phyloP scores from a whole-genome alignment of 2,329 filamentous ascomycete genomes.

The Gremmenia infestans region DNA sequence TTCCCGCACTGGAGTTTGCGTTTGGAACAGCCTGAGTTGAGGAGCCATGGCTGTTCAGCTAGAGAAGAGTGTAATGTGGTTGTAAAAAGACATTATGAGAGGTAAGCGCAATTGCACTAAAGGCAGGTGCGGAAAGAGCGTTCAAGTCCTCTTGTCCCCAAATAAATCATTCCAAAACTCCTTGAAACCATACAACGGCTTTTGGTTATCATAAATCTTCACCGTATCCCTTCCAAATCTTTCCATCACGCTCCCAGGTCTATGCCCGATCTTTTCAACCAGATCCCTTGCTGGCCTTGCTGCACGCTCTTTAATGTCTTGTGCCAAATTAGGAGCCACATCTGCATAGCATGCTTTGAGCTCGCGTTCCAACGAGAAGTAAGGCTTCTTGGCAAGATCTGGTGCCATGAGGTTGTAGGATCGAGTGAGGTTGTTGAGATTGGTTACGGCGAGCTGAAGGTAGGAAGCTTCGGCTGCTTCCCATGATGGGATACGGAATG shows the following conservation, averaged over 20 bases:
- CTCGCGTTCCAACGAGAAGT: constrained; percentile 80
- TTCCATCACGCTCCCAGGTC: constrained; percentile 53
- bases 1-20: no score
- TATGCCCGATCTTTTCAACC: constrained; percentile 38
- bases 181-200: constrained; percentile 76
- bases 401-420: constrained; percentile 96
- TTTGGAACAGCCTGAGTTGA: no score
- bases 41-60: no score
- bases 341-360: constrained; percentile 78
- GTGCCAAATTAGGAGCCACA: constrained; percentile 70
- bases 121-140: not conserved
- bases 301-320: constrained; percentile 68
- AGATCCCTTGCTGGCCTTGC: constrained; percentile 38
- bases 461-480: constrained; percentile 68
- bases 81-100: no score
- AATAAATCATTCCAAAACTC: constrained; percentile 87
- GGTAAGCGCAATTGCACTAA: no score
- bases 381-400: constrained; percentile 86
- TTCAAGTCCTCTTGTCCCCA: constrained; percentile 18
- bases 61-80: no score
- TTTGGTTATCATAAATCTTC: constrained; percentile 68
- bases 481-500: constrained; percentile 78
- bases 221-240: constrained; percentile 51
- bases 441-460: constrained; percentile 67
- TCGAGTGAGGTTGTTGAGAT: constrained; percentile 74